Evolutionary conservation across 768 basidiomycete genomes (phyloP), one percentile per base, ranked within the genome.

Genomic region (Pholiota conissans): DNA sequence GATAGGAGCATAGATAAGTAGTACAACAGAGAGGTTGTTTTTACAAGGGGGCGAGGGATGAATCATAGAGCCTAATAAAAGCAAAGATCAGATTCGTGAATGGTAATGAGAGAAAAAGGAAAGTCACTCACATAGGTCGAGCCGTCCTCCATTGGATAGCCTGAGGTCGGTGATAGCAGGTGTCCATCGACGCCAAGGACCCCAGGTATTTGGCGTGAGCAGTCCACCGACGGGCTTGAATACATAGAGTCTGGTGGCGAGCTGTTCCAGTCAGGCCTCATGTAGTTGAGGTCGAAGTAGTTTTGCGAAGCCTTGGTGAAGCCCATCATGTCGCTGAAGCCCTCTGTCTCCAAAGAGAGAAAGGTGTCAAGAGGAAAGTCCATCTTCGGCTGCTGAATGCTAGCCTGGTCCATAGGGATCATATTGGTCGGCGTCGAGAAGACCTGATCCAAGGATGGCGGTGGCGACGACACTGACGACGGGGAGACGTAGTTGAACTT

Each of bases 401-500:
- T 45, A 13, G 13, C 30, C 10, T 40, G 47, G 6, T 62, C 61
- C 16, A 60, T 49, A 26, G 58, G 39, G 13, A 60, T 34, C 37
- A 64, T 40, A 50, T 54, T 22, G 52, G 56, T n/a, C 2, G 40
- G 27, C 11, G 52, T 20, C 8, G 52, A 46, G 49, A 53, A 53
- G 30, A 50, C 39, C 40, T 49, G 24, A 56, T 46, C 49, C 53
- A 48, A 50, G 37, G 61, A 16, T 34, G 49, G 39, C 45, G 51
- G 47, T 27, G 39, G 51, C 28, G 56, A 62, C 45, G 61, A 47
- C 35, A 34, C 48, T 27, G 56, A 62, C 45, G 61, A 47, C 35
- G 45, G 8, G 48, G 60, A 51, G 24, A 72, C 66, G 59, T 81
- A 84, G 28, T 69, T 74, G 71, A 87, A 87, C 62, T 78, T 80